Evolutionary conservation across 2,329 filamentous ascomycete genomes (phyloP), one percentile per base, ranked within the genome.

Genomic region (Diplodia intermedia): DNA sequence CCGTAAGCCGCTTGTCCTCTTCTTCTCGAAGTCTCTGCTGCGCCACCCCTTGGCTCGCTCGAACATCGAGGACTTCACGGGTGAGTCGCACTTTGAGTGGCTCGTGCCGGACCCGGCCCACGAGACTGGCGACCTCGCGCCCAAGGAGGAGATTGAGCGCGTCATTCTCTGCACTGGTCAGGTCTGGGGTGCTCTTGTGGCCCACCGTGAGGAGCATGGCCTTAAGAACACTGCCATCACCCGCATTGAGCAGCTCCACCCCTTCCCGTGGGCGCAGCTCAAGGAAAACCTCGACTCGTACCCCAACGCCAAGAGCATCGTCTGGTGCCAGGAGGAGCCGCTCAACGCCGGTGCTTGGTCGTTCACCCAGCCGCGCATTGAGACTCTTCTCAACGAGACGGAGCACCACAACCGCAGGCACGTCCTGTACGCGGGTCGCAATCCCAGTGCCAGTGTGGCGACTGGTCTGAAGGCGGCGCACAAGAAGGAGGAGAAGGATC

Each of bases 11-110:
- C 89, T 99, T 68, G 86, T 98, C 76, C 90, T 97, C 74, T 99
- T 99, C 90, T 99, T 99, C 88, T 97, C 93, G 75, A 99, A 99
- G 85, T 91, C 92, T 70, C 88, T 99, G 60, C 90, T 99, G 73
- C 93, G 95, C 76, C 95, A 99, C 82, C 95, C 95, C 61, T 81
- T 98, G 68, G 92, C 94, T 56, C 93, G 95, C 73, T 98, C 94
- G 61, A 83, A 88, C 75, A 90, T 98, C 75, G 92, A 97, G 75
- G 93, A 97, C 71, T 97, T 99, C 83, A 91, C 88, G 14, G 93
- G 90, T 65, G 90, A 97, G 66, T 93, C 93, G 15, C 92, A 96
- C 82, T 99, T 99, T 89, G 87, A 92, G 80, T 97, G 94, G 93
- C 94, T 99, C 82, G 94, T 99, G 75, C 88, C 90, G 29, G 95